A percentile compares a stretch with the other conserved stretches of the same genome.
phyloP scores from a whole-genome alignment of 1,139 yeast species.

The Diutina neorugosa region DNA sequence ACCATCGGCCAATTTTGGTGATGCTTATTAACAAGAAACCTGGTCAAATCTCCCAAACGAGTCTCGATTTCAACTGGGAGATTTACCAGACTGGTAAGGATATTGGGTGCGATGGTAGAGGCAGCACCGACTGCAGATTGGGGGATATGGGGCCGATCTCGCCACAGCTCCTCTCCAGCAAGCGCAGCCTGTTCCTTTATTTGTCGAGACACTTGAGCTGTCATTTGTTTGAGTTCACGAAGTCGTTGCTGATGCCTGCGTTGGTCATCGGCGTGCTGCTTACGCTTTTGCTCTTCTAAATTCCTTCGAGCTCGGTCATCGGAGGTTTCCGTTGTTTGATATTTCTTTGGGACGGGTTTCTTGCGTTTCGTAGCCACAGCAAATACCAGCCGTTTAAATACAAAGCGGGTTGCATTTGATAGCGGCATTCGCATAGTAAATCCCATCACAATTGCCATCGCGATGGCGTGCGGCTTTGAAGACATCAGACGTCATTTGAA shows the following conservation, averaged over 20 bases:
- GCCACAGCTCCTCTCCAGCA: background rate
- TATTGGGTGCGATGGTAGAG: background rate
- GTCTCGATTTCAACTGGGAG: conserved; percentile 33
- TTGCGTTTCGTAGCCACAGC: background rate
- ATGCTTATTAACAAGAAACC: conserved; percentile 30
- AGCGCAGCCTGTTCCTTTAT: background rate
- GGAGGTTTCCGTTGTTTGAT: background rate
- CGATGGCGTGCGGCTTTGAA: background rate
- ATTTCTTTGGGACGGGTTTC: background rate
- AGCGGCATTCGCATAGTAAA: background rate
- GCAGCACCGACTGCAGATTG: background rate
- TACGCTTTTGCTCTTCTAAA: background rate
- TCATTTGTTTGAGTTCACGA: background rate
- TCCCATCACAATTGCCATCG: background rate
- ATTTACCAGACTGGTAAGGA: conserved; percentile 5
- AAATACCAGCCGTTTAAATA: background rate
- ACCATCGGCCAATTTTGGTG: conserved; percentile 47
- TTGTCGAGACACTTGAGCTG: background rate
- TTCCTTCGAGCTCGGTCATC: background rate
- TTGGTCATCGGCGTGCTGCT: background rate
- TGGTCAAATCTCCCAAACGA: conserved; percentile 36
- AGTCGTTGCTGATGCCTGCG: background rate
- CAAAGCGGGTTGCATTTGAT: background rate
- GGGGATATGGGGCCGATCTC: background rate
- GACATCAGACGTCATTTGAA: background rate